A percentile compares a stretch with the other conserved stretches of the same genome.
These are phyloP conservation scores for Populus hybrid DNA, from an alignment of 441 rosid genomes.

Conservation along the genomic window DNA sequence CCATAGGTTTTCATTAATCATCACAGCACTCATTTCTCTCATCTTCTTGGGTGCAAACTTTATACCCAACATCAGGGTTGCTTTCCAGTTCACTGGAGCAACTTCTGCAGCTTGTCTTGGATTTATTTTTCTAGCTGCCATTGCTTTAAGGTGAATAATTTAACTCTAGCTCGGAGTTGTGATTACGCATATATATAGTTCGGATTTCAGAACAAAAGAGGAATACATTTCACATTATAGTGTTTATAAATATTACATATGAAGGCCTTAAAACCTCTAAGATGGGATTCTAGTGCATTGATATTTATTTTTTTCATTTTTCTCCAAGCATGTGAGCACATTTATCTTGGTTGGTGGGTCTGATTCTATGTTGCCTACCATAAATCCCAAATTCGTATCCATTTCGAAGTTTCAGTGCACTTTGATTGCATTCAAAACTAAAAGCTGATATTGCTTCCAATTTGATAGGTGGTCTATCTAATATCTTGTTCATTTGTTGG, in stretches of 20 bases:
- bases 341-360: neutral
- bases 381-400: neutral
- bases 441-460: neutral
- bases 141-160: conserved; percentile 58
- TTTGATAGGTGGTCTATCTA: neutral
- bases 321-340: neutral
- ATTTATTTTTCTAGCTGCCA: conserved; percentile 80
- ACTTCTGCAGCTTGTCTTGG: conserved; percentile 86
- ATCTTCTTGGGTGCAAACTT: conserved; percentile 77
- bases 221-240: neutral
- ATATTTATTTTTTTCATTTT: neutral
- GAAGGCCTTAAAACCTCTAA: neutral
- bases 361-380: neutral
- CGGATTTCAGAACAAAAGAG: neutral
- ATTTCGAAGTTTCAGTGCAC: neutral
- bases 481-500: neutral
- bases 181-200: too few species aligned
- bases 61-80: conserved; percentile 87
- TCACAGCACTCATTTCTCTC: conserved; percentile 45
- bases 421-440: neutral
- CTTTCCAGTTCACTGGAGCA: conserved; percentile 87
- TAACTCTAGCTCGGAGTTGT: neutral
- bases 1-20: conserved; percentile 57
- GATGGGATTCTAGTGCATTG: neutral
- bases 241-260: too few species aligned